Evolutionary conservation across 495 filamentous ascomycete genomes (phyloP).

Genomic region (Jackrogersella minutella): DNA sequence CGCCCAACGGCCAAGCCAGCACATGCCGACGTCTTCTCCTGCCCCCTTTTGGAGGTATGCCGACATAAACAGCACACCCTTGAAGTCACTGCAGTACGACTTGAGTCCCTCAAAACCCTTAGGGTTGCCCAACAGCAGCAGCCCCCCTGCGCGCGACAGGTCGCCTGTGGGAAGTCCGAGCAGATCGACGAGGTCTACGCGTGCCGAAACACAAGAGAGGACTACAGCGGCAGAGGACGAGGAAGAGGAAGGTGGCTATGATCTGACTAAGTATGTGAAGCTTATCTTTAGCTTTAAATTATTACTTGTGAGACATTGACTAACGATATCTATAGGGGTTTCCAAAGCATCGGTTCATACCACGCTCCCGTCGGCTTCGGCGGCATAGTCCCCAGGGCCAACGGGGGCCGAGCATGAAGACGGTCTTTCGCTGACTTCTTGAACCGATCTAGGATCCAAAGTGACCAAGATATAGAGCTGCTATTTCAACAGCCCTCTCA

Average conservation of each 20-base stretch:
- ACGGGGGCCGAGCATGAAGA: slow-evolving; percentile 21
- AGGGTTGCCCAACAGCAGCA: slow-evolving; percentile 65
- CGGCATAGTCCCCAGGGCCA: slow-evolving; percentile 9
- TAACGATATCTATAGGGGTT: slow-evolving; percentile 62
- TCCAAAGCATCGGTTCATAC: slow-evolving; percentile 74
- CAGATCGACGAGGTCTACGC: slow-evolving; percentile 25
- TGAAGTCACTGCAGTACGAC: slow-evolving; percentile 67
- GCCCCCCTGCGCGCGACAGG: slow-evolving; percentile 61
- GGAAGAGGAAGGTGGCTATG: slow-evolving; percentile 64
- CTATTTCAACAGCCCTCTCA: no score
- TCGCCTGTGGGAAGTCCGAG: slow-evolving; percentile 49
- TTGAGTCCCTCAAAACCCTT: slow-evolving; percentile 59
- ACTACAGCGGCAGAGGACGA: slow-evolving; percentile 43
- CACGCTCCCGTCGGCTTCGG: slow-evolving; percentile 51
- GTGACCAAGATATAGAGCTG: no score
- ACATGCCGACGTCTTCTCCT: slow-evolving; percentile 92
- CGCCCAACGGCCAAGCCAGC: slow-evolving; percentile 87
- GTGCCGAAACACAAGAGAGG: slow-evolving; percentile 35
- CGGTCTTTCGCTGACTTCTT: neutral
- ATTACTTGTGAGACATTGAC: slow-evolving; percentile 11
- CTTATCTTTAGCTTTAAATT: neutral
- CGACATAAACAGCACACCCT: slow-evolving; percentile 79
- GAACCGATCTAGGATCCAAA: neutral
- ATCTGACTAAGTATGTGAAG: slow-evolving; percentile 62
- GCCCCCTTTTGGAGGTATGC: slow-evolving; percentile 97